phyloP scores from a whole-genome alignment of 2,329 filamentous ascomycete species.

The Exophiala aquamarina region DNA sequence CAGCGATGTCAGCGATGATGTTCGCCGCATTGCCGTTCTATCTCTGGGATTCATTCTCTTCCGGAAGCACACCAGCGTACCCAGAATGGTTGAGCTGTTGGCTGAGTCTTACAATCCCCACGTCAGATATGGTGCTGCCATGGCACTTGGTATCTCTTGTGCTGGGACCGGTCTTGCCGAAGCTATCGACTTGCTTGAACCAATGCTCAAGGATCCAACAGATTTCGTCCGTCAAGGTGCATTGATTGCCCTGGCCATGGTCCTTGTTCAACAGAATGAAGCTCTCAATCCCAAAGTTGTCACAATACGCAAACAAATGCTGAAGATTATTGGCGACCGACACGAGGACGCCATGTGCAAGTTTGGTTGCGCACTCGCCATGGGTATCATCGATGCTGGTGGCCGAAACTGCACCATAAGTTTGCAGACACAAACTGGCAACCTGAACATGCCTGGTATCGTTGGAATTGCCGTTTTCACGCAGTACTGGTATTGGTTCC shows the following conservation, averaged over 20 bases:
- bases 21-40: slow-evolving; percentile 94
- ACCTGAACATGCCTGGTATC: slow-evolving; percentile 97
- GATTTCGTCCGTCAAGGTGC: slow-evolving; percentile 98
- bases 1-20: slow-evolving; percentile 97
- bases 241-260: slow-evolving; percentile 92
- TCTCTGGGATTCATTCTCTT: slow-evolving; percentile 97
- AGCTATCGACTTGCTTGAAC: slow-evolving; percentile 93
- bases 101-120: slow-evolving; percentile 99
- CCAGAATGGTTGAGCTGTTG: slow-evolving; percentile 96
- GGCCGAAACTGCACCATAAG: slow-evolving; percentile 98
- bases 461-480: slow-evolving; percentile 98
- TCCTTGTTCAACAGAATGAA: slow-evolving; percentile 99
- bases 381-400: slow-evolving; percentile 97
- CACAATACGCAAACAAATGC: slow-evolving; percentile 84
- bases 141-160: slow-evolving; percentile 97
- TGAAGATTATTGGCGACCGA: slow-evolving; percentile 90
- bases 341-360: slow-evolving; percentile 99
- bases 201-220: slow-evolving; percentile 98
- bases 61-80: slow-evolving; percentile 94
- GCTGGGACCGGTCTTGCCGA: slow-evolving; percentile 94
- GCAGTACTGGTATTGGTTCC: slow-evolving; percentile 99
- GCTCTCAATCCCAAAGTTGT: slow-evolving; percentile 96
- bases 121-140: slow-evolving; percentile 94
- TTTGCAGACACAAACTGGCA: slow-evolving; percentile 94
- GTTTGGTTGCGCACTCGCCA: slow-evolving; percentile 88